Conservation (phyloP, 305 asterid species). For the Fraxinus baroniana region DNA sequence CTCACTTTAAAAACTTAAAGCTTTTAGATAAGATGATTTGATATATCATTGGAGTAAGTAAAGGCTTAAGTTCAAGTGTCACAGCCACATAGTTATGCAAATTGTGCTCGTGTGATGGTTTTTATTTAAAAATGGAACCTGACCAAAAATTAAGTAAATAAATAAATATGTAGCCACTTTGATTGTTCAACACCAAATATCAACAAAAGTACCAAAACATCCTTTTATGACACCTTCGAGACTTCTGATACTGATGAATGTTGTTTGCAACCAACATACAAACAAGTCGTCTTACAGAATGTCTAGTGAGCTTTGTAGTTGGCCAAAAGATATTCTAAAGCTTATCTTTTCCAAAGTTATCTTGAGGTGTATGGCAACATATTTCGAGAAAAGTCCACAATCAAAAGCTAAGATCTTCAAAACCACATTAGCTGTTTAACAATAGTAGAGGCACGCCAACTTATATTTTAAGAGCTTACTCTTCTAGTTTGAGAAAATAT, state of each 20-base stretch:
- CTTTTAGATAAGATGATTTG: background rate
- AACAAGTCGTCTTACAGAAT: background rate
- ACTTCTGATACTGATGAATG: background rate
- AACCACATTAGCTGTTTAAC: background rate
- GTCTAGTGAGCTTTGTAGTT: background rate
- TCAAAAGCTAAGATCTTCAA: background rate
- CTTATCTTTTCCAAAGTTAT: background rate
- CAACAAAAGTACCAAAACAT: background rate
- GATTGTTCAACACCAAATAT: background rate
- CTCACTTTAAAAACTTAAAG: background rate
- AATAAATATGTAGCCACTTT: background rate
- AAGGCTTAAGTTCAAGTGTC: background rate
- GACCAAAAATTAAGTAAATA: background rate
- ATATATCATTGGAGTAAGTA: background rate
- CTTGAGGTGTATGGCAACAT: background rate
- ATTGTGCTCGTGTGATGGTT: background rate
- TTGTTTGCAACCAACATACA: background rate
- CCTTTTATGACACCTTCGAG: background rate
- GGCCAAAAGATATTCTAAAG: background rate
- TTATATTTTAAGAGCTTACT: background rate
- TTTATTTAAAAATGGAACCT: background rate
- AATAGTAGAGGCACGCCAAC: background rate
- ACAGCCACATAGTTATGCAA: background rate
- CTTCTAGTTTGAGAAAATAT: background rate
- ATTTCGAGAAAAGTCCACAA: background rate